Conservation (phyloP, 164 flowering plant genomes). For the Vitis amurensis region DNA sequence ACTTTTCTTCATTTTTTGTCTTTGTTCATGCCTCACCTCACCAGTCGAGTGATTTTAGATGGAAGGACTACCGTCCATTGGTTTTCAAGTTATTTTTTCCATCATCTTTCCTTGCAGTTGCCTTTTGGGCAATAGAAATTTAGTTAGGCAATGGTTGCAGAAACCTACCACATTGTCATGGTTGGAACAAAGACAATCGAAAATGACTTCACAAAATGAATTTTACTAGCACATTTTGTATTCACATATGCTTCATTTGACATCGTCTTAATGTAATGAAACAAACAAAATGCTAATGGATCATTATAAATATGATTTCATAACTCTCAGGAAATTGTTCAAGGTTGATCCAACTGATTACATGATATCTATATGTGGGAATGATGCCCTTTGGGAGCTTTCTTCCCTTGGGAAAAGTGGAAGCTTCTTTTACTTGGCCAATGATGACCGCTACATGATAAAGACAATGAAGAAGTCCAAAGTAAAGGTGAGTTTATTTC, state of each 20-base stretch:
- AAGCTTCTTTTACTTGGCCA: constrained; percentile 83
- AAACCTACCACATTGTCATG: no score
- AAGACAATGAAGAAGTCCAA: constrained; percentile 88
- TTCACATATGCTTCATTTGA: no score
- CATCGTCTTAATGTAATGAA: no score
- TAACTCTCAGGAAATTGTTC: constrained; percentile 85
- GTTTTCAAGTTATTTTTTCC: constrained; percentile 60
- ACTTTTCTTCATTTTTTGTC: no score
- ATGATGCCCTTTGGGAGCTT: constrained; percentile 91
- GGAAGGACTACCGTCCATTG: constrained; percentile 89
- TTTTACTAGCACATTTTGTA: no score
- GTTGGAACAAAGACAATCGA: no score
- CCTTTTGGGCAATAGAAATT: not conserved
- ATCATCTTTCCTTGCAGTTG: not conserved
- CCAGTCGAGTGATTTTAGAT: constrained; percentile 71
- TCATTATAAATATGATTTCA: constrained; percentile 22
- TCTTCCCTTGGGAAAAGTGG: constrained; percentile 97
- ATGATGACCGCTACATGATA: constrained; percentile 86
- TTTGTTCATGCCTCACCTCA: constrained; percentile 55
- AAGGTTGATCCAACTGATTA: constrained; percentile 93
- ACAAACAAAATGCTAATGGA: no score
- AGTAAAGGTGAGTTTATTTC: constrained; percentile 55
- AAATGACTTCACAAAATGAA: no score
- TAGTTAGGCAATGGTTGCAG: no score
- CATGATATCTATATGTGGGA: constrained; percentile 92